Evolutionary conservation across 371 early-diverging fungal genomes (phyloP), one percentile per base, ranked within the genome.

Genomic region (Syncephalastrum sp.): DNA sequence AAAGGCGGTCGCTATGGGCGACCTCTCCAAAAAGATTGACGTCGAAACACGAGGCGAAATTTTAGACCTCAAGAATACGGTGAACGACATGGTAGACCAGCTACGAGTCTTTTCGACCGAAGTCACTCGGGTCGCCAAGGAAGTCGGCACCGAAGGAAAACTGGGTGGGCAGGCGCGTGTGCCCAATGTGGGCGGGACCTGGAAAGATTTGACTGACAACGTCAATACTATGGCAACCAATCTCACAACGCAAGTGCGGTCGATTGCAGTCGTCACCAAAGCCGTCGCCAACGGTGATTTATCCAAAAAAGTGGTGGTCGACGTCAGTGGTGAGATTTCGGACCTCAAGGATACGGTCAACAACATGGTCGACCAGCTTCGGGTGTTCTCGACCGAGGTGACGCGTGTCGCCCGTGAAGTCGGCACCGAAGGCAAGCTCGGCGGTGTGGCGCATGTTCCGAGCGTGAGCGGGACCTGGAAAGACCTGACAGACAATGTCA

Each of bases 261-360:
- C 78, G 0, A 79, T 77, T 48, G 78, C 76, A 5, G 70, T 71
- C 14, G 75, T 79, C 44, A 77, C 79, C 15, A 74, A 72, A 1
- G 75, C 82, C 3, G 82, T 79, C 0, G 75, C 84, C 1, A 76
- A 72, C 8, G 85, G 84, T 17, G 82, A 85, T 64, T 77, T 79
- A 24, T 78, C 78, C 5, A 74, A 76, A 33, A 77, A 80, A 61
- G 82, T 87, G 51, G 79, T 0, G 16, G 78, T 85, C n/a, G 78
- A 79, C 33, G 83, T 82, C 1, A 67, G 74, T 24, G 86, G 86
- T 24, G 86, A 87, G 65, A 85, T 86, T 74, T 81, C 81, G 27
- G 61, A 61, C 47, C 78, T 87, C 53, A 56, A 72, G 67, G 59
- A 83, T 47, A 84, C 83, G 55, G 86, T 87, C 51, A 85, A 87